Base-by-base conservation (phyloP, 208 protist genomes). In the Acanthamoeba lenticulata region DNA sequence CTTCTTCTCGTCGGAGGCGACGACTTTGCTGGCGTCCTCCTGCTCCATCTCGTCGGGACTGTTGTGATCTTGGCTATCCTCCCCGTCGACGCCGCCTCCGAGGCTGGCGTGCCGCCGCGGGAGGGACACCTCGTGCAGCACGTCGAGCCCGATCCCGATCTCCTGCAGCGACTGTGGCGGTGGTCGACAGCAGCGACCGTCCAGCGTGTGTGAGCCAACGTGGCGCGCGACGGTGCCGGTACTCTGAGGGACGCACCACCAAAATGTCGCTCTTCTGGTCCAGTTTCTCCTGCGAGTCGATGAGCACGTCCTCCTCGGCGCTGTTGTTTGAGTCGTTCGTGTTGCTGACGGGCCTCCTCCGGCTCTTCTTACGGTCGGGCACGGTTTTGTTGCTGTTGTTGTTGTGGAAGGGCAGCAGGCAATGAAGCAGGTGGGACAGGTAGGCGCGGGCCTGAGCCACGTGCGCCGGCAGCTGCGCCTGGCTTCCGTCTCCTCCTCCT, bases 321-420 rank as follows among this genome's bases (percentile, higher is more conserved):
- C 45, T 15, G 15, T 52, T 52, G 5, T 5, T 5, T 1, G 15
- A 5, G 40, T n/a, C 2, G 69, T 47, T 40, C 0, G 7, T 5
- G 69, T 2, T n/a, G 62, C 21, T 81, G 38, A 81, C 24, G 34
- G 27, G 27, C n/a, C n/a, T n/a, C n/a, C n/a, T n/a, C n/a, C n/a
- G n/a, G n/a, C n/a, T n/a, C n/a, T n/a, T n/a, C n/a, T n/a, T n/a
- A n/a, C n/a, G n/a, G n/a, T n/a, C n/a, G n/a, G n/a, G n/a, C n/a
- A n/a, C n/a, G n/a, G n/a, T n/a, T n/a, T n/a, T n/a, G n/a, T n/a
- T n/a, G n/a, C n/a, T n/a, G n/a, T n/a, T n/a, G n/a, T n/a, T n/a
- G n/a, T n/a, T n/a, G 79, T 89, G n/a, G 79, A 65, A 89, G 27
- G 79, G 79, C 32, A 89, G 42, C n/a, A 89, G 29, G 29, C 79